phyloP scores from a whole-genome alignment of 2,329 filamentous ascomycete species.

The Cordyceps pruinosa region DNA sequence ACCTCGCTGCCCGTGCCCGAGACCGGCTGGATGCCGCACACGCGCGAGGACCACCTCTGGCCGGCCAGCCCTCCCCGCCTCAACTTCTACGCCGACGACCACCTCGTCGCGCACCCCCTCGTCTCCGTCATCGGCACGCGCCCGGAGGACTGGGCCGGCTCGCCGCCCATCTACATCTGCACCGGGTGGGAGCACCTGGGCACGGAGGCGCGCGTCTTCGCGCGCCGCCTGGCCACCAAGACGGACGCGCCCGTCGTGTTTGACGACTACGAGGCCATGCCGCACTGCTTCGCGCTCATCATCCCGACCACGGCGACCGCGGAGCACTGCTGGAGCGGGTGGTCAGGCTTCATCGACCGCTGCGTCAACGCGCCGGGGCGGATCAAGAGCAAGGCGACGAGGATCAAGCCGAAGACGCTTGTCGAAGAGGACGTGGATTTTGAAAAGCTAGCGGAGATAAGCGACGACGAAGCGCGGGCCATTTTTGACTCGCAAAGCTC shows the following conservation, averaged over 20 bases:
- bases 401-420: slow-evolving; percentile 44
- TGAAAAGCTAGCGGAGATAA: slow-evolving; percentile 30
- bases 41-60: slow-evolving; percentile 46
- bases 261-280: slow-evolving; percentile 74
- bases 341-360: slow-evolving; percentile 48
- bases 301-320: slow-evolving; percentile 40
- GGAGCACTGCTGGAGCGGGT: slow-evolving; percentile 46
- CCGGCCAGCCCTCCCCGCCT: slow-evolving; percentile 47
- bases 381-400: slow-evolving; percentile 35
- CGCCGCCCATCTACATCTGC: slow-evolving; percentile 61
- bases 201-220: slow-evolving; percentile 59
- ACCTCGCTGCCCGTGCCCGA: slow-evolving; percentile 42
- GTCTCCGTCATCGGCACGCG: slow-evolving; percentile 50
- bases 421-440: slow-evolving; percentile 41
- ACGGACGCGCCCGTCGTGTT: slow-evolving; percentile 58
- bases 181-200: slow-evolving; percentile 65
- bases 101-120: slow-evolving; percentile 57
- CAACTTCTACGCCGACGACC: slow-evolving; percentile 49
- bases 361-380: slow-evolving; percentile 29
- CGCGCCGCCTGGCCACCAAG: slow-evolving; percentile 39
- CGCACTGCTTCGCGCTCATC: slow-evolving; percentile 62
- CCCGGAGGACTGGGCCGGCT: slow-evolving; percentile 50
- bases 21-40: slow-evolving; percentile 19
- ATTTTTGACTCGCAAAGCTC: slow-evolving; percentile 15
- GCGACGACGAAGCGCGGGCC: slow-evolving; percentile 14